Evolutionary conservation across 1,284 basidiomycete genomes (phyloP), one percentile per base, ranked within the genome.

Genomic region (Sanghuangporus weigelae): DNA sequence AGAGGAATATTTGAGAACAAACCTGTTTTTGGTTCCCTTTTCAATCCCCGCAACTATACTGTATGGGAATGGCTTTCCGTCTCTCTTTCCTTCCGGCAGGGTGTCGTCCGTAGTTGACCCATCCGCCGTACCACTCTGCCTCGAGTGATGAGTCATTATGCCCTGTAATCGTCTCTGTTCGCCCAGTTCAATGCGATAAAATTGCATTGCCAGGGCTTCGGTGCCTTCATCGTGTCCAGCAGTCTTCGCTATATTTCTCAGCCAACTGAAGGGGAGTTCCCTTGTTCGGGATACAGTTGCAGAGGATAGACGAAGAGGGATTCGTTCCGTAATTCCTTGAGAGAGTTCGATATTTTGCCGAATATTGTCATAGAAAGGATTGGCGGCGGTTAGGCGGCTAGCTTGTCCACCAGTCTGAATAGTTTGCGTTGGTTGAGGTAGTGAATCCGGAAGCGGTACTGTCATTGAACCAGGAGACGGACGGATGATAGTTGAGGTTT

Each of bases 31-130:
- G 11, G 87, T 82, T 11, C 96, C 96, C 69, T 96, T 93, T 77
- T 98, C 96, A 3, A 99, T 84, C 2, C 94, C 96, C 3, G 96
- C 96, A 0, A 93, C 95, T 69, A 99, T 99, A 65, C 93, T 95
- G 75, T 90, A 98, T 71, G 96, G 85, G 79, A 96, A 87, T 63
- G 75, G 63, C 62, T 56, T 38, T 14, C 12, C 66, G 60, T 40
- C 63, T 42, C 60, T 63, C 63, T 60, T 67, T 35, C 63, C 53
- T 65, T 62, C 51, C 4, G 16, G 16, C 39, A 56, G 53, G 10
- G 48, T 40, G 21, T 57, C 61, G 26, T 40, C 54, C 23, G 31
- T 40, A 46, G 38, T 53, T 10, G 49, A 53, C 19, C n/a, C 46
- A 36, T 60, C 63, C 36, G 21, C 7, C 7, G 38, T 38, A n/a